Conservation (phyloP, 2,329 filamentous ascomycete species). For the Sphaerulina vaccinii region DNA sequence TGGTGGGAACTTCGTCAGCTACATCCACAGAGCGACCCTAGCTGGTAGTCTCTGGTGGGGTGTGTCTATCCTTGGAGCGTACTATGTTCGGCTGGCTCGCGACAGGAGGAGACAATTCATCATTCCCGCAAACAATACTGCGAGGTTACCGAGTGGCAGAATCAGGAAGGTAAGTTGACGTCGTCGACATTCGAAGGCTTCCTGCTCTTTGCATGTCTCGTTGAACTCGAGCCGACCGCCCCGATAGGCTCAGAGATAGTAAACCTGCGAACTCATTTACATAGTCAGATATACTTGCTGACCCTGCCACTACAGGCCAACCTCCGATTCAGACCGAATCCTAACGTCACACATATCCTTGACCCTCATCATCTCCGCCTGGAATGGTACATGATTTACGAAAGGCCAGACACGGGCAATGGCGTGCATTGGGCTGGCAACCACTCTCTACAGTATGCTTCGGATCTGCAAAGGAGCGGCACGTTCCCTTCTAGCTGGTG, state of each 20-base stretch:
- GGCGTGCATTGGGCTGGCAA: not conserved
- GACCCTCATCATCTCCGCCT: slow-evolving; percentile 14
- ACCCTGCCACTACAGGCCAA: too few relatives aligned
- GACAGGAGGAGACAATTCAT: slow-evolving; percentile 1
- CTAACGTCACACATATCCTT: slow-evolving; percentile 7
- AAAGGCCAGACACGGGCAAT: slow-evolving; percentile 2
- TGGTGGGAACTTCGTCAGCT: not conserved
- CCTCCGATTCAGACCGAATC: slow-evolving; percentile 9
- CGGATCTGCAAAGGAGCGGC: not conserved
- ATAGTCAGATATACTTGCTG: too few relatives aligned
- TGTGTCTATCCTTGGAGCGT: slow-evolving; percentile 18
- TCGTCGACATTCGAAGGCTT: too few relatives aligned
- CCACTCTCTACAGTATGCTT: not conserved
- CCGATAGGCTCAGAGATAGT: too few relatives aligned
- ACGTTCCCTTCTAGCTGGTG: slow-evolving; percentile 20
- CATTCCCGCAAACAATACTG: too few relatives aligned
- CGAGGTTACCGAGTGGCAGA: not conserved
- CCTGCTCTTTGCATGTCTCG: too few relatives aligned
- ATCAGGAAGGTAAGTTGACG: too few relatives aligned
- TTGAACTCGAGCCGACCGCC: too few relatives aligned
- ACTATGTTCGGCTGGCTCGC: slow-evolving; percentile 14
- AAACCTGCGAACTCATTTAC: too few relatives aligned
- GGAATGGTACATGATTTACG: slow-evolving; percentile 3
- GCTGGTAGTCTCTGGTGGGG: slow-evolving; percentile 25
- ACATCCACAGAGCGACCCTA: slow-evolving; percentile 8